Evolutionary conservation across 176 grass and related monocot species (phyloP).

Genomic region (Triticum dicoccoides): DNA sequence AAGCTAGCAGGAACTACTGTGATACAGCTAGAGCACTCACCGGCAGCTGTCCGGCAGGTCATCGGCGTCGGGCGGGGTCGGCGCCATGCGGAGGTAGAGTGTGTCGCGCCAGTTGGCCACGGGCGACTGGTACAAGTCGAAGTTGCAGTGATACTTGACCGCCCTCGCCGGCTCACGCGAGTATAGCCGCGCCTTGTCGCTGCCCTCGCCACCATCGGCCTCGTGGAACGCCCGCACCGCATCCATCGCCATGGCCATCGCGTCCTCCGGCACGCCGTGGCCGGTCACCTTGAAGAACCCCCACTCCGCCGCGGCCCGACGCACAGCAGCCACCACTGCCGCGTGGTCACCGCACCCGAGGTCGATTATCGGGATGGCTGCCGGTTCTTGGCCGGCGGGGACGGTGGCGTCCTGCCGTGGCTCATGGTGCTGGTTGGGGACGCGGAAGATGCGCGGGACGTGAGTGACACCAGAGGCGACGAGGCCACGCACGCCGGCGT

Average conservation of each 20-base stretch:
- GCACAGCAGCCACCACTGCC: neutral
- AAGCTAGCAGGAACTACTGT: no score
- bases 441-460: slow-evolving; percentile 50
- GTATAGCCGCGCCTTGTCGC: slow-evolving; percentile 39
- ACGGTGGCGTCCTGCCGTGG: no score
- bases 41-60: slow-evolving; percentile 43
- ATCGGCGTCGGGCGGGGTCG: slow-evolving; percentile 28
- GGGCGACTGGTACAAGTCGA: slow-evolving; percentile 46
- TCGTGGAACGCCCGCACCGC: slow-evolving; percentile 47
- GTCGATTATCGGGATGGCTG: slow-evolving; percentile 38
- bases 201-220: slow-evolving; percentile 23
- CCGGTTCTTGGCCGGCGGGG: neutral
- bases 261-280: slow-evolving; percentile 26
- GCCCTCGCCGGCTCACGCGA: neutral
- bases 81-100: slow-evolving; percentile 53
- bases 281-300: slow-evolving; percentile 64
- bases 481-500: slow-evolving; percentile 59
- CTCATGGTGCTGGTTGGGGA: neutral
- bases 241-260: slow-evolving; percentile 8
- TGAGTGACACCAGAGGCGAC: slow-evolving; percentile 17
- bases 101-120: slow-evolving; percentile 72
- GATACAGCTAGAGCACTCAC: neutral
- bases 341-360: neutral
- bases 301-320: slow-evolving; percentile 36
- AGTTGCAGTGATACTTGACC: slow-evolving; percentile 58